phyloP scores from a whole-genome alignment of 2,329 filamentous ascomycete species.

The Nemania serpens region DNA sequence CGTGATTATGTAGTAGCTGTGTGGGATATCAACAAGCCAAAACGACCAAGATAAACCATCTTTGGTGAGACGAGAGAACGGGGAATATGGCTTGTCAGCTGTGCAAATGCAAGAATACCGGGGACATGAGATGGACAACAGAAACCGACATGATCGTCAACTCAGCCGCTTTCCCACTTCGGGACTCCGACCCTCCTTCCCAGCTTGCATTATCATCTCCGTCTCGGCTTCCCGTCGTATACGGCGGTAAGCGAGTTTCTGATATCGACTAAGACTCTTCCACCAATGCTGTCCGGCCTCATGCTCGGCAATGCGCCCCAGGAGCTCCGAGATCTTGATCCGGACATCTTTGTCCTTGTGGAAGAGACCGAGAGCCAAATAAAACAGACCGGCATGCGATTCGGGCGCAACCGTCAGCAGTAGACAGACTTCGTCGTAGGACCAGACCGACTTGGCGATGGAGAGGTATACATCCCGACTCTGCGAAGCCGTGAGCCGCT shows the following conservation, averaged over 20 bases:
- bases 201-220: conserved; percentile 53
- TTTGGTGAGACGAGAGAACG: not conserved
- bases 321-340: conserved; percentile 73
- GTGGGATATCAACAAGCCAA: conserved; percentile 26
- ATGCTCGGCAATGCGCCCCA: conserved; percentile 83
- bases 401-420: conserved; percentile 82
- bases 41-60: not conserved
- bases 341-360: conserved; percentile 85
- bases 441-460: conserved; percentile 73
- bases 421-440: conserved; percentile 85
- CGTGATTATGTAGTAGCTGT: conserved; percentile 19
- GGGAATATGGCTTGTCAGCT: conserved; percentile 3
- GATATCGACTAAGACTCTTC: conserved; percentile 82
- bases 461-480: conserved; percentile 85
- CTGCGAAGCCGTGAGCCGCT: conserved; percentile 76
- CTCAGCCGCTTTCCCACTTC: conserved; percentile 55
- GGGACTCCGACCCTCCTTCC: conserved; percentile 49
- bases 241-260: conserved; percentile 82
- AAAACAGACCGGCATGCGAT: conserved; percentile 86
- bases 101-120: conserved; percentile 9
- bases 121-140: not conserved
- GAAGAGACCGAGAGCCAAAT: conserved; percentile 87
- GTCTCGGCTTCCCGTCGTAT: conserved; percentile 69
- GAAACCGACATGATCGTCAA: conserved; percentile 38
- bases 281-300: conserved; percentile 95